Percentiles rank a stretch among this genome's conserved stretches.
phyloP scores from a whole-genome alignment of 208 protist species.

The Vickermania ingenoplastis region DNA sequence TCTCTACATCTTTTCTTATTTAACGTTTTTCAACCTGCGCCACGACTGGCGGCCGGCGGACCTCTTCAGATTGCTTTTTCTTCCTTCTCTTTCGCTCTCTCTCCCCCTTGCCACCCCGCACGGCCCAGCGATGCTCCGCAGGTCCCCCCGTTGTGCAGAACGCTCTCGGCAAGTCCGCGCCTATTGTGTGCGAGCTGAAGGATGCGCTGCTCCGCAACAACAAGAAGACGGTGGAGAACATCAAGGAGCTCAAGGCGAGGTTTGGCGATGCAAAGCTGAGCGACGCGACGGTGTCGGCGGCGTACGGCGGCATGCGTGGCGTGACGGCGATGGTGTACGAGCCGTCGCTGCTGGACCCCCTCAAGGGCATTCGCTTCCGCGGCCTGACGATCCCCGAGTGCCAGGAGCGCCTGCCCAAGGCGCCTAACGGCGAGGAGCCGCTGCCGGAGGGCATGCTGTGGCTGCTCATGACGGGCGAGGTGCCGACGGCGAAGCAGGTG shows the following conservation, averaged over 20 bases:
- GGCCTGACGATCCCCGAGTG: slow-evolving; percentile 93
- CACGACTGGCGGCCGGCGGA: no score
- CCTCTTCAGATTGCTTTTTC: no score
- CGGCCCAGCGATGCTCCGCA: no score
- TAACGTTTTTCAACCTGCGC: no score
- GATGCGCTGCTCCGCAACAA: slow-evolving; percentile 7
- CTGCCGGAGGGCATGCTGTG: slow-evolving; percentile 95
- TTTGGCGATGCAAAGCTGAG: slow-evolving; percentile 66
- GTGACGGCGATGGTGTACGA: slow-evolving; percentile 95
- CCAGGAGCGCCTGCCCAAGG: slow-evolving; percentile 86
- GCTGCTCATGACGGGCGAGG: slow-evolving; percentile 95
- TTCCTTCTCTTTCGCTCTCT: no score
- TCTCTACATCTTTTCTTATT: no score
- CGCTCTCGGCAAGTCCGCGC: slow-evolving; percentile 16
- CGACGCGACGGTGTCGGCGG: slow-evolving; percentile 80
- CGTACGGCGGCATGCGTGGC: slow-evolving; percentile 94
- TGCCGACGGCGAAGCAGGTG: slow-evolving; percentile 84
- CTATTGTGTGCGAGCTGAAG: slow-evolving; percentile 21
- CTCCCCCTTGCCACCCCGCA: no score
- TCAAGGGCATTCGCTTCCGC: slow-evolving; percentile 96
- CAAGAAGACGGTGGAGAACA: slow-evolving; percentile 19
- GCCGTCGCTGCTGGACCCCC: no score
- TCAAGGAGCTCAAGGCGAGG: slow-evolving; percentile 55
- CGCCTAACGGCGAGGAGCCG: slow-evolving; percentile 73
- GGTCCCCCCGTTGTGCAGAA: no score